Base-by-base conservation (phyloP, 768 basidiomycete species). In the Termitomyces sp. region DNA sequence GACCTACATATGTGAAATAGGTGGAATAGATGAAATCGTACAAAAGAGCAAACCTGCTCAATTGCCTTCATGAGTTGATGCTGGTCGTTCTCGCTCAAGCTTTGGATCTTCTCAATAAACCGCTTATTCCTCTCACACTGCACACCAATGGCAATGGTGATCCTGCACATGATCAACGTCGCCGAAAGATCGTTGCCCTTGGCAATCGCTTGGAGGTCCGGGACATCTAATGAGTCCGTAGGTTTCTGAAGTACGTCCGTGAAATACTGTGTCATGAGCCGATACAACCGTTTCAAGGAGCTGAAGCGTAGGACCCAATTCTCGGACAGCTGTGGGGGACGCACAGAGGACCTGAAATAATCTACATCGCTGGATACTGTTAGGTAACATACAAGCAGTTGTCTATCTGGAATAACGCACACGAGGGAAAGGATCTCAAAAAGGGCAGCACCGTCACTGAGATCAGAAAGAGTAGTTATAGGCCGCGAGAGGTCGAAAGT, bases 31-130 rank as follows among this genome's bases (percentile, higher is more conserved):
- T 22, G 41, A 52, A 11, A 46, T 45, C n/a, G 16, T 5, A 18
- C 16, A 33, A 3, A 54, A 41, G 33, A 38, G 70, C 80, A 54
- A 58, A 92, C 94, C 79, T 92, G 89, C 71, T 97, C 94, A 58
- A 97, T 96, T 41, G 92, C 90, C 71, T 83, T 88, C 95, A 97
- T 98, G 54, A 97, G 74, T 66, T 85, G 79, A 68, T 93, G 90
- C 73, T 97, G 94, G 66, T 94, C 87, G 18, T 74, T 79, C 70
- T 96, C 90, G 59, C 83, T 87, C 60, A 97, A 71, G 2, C 82
- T 79, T 66, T 95, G 94, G 36, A 98, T 98, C 72, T 85, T 89
- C 68, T 85, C 86, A 60, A 98, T 94, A 62, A 95, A 88, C 61
- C 87, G 83, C 74, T 92, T 85, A 66, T 95, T 95, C 69, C 83